phyloP scores from a whole-genome alignment of 2,329 filamentous ascomycete genomes.

The Stenocarpella maydis region DNA sequence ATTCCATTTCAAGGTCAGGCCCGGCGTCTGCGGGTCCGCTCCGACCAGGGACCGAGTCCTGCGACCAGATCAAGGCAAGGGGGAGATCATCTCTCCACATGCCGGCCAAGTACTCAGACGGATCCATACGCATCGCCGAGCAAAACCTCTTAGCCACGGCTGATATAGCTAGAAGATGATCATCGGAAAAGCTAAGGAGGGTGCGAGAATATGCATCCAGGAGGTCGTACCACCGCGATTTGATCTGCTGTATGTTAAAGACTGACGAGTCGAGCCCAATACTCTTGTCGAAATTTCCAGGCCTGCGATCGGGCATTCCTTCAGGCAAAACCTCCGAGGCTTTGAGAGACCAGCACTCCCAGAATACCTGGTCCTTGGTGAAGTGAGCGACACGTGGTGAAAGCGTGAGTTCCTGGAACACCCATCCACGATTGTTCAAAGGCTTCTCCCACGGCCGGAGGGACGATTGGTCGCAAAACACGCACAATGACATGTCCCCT shows the following conservation, averaged over 20 bases:
- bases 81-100: too few species aligned
- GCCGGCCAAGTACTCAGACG: background rate
- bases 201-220: background rate
- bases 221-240: background rate
- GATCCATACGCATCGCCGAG: background rate
- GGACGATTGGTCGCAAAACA: background rate
- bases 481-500: background rate
- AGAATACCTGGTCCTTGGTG: background rate
- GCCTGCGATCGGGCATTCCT: background rate
- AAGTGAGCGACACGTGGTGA: background rate
- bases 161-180: background rate
- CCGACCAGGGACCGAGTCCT: too few species aligned
- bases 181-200: background rate
- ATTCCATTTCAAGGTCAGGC: too few species aligned
- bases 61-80: too few species aligned
- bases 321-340: background rate
- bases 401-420: background rate
- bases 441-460: background rate
- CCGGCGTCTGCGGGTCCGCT: too few species aligned
- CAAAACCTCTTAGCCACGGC: background rate
- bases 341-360: background rate
- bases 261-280: background rate
- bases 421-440: background rate
- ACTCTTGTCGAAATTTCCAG: background rate
- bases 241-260: background rate